These are phyloP conservation scores for Emydomyces testavorans DNA, from an alignment of 2,329 filamentous ascomycete genomes.

Conservation along the genomic window DNA sequence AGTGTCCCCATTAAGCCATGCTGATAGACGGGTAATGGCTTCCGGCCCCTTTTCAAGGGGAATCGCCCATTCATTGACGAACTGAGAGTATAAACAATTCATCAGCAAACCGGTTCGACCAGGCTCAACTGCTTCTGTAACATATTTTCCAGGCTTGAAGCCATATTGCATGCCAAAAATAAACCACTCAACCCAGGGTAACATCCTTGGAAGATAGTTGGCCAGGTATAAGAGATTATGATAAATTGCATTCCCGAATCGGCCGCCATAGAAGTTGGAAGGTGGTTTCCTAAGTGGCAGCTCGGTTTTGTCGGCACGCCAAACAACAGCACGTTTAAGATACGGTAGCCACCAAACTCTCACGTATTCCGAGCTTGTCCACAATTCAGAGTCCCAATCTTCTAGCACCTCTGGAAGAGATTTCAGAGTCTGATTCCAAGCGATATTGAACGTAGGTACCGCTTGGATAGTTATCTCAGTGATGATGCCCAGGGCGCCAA, in stretches of 20 bases:
- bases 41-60: constrained; percentile 78
- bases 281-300: constrained; percentile 49
- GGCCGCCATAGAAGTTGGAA: constrained; percentile 67
- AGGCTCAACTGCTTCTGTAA: constrained; percentile 65
- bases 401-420: constrained; percentile 56
- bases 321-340: constrained; percentile 73
- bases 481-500: constrained; percentile 84
- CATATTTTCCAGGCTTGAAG: constrained; percentile 55
- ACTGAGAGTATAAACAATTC: constrained; percentile 98
- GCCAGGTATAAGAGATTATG: constrained; percentile 77
- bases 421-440: constrained; percentile 73
- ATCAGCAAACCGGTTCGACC: constrained; percentile 73
- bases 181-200: constrained; percentile 90
- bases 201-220: constrained; percentile 63
- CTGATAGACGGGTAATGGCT: constrained; percentile 66
- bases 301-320: constrained; percentile 71
- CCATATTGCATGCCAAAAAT: constrained; percentile 97
- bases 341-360: constrained; percentile 98
- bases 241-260: constrained; percentile 77
- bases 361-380: constrained; percentile 78
- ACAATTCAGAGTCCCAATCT: constrained; percentile 62
- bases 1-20: constrained; percentile 70
- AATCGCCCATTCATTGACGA: constrained; percentile 95
- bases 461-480: constrained; percentile 78
- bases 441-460: constrained; percentile 67